Percentiles rank a stretch among this genome's conserved stretches.
Evolutionary conservation across 2,329 filamentous ascomycete species (phyloP).

Genomic region (Penicillium capsulatum): DNA sequence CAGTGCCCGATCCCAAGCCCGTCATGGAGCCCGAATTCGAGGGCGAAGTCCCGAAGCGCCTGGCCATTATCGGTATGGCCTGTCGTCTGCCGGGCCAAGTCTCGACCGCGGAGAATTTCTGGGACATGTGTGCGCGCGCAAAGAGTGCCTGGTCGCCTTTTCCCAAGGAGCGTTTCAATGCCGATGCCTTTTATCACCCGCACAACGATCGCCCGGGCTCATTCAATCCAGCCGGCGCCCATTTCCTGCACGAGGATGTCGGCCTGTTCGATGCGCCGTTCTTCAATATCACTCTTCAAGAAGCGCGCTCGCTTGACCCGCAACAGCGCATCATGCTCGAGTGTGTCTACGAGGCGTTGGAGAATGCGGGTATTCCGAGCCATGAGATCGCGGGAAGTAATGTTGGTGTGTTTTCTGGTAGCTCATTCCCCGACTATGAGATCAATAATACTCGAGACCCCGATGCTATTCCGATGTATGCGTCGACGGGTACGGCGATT

Average conservation of each 20-base stretch:
- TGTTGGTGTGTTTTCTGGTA: constrained; percentile 24
- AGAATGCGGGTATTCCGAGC: constrained; percentile 25
- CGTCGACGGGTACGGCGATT: constrained; percentile 20
- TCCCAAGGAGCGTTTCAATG: constrained; percentile 22
- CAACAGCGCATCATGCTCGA: constrained; percentile 27
- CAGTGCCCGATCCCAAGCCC: constrained; percentile 5
- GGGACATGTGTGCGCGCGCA: constrained; percentile 22
- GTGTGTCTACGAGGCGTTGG: constrained; percentile 27
- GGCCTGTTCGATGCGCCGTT: constrained; percentile 27
- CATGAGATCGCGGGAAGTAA: constrained; percentile 16
- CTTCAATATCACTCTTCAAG: constrained; percentile 26
- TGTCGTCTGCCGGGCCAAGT: constrained; percentile 26
- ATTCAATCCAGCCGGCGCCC: constrained; percentile 22
- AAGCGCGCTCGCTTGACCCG: constrained; percentile 24
- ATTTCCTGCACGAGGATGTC: constrained; percentile 28
- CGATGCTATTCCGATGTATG: constrained; percentile 22
- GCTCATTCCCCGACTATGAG: constrained; percentile 23
- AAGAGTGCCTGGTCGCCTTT: constrained; percentile 21
- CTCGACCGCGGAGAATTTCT: constrained; percentile 20
- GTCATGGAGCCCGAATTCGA: constrained; percentile 2
- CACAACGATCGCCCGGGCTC: constrained; percentile 19
- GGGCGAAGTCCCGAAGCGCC: constrained; percentile 11
- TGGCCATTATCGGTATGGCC: constrained; percentile 27
- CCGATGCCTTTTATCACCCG: constrained; percentile 21
- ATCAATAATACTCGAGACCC: constrained; percentile 20